phyloP scores from a whole-genome alignment of 2,329 filamentous ascomycete genomes.

The Endocalyx cinctus region DNA sequence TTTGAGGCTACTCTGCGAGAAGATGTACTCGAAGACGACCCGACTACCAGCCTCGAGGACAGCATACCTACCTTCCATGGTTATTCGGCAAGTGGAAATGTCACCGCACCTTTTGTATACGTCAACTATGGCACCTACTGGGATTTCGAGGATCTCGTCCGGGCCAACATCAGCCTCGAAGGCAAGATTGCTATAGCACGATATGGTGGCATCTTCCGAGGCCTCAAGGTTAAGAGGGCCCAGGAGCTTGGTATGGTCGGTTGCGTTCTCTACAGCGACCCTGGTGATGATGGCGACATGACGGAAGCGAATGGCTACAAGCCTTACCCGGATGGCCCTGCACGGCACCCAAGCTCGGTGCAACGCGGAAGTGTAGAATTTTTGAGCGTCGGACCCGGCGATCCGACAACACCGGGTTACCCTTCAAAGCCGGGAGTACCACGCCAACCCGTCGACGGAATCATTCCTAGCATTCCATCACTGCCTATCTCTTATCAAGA shows the following conservation, averaged over 20 bases:
- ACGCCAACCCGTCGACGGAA: slow-evolving; percentile 63
- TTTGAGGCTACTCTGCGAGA: slow-evolving; percentile 81
- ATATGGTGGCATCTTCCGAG: slow-evolving; percentile 83
- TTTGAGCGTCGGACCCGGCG: slow-evolving; percentile 62
- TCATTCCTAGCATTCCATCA: slow-evolving; percentile 82
- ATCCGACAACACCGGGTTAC: slow-evolving; percentile 92
- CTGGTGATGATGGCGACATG: slow-evolving; percentile 78
- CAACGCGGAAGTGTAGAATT: slow-evolving; percentile 86
- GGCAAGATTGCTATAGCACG: slow-evolving; percentile 85
- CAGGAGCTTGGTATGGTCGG: slow-evolving; percentile 88
- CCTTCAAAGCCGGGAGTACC: slow-evolving; percentile 86
- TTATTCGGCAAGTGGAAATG: slow-evolving; percentile 88
- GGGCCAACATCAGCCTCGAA: slow-evolving; percentile 67
- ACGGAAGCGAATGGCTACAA: slow-evolving; percentile 78
- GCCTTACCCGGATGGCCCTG: slow-evolving; percentile 79
- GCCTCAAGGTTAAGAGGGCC: slow-evolving; percentile 87
- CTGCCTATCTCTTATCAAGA: slow-evolving; percentile 86
- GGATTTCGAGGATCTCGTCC: slow-evolving; percentile 78
- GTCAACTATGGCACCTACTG: slow-evolving; percentile 86
- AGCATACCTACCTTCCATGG: slow-evolving; percentile 89
- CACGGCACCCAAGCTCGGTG: slow-evolving; percentile 81
- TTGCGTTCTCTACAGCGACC: slow-evolving; percentile 80
- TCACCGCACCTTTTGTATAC: slow-evolving; percentile 80
- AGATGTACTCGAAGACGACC: slow-evolving; percentile 78
- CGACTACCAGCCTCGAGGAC: slow-evolving; percentile 66